phyloP scores from a whole-genome alignment of 768 basidiomycete genomes.

The Tylopilus sp. region DNA sequence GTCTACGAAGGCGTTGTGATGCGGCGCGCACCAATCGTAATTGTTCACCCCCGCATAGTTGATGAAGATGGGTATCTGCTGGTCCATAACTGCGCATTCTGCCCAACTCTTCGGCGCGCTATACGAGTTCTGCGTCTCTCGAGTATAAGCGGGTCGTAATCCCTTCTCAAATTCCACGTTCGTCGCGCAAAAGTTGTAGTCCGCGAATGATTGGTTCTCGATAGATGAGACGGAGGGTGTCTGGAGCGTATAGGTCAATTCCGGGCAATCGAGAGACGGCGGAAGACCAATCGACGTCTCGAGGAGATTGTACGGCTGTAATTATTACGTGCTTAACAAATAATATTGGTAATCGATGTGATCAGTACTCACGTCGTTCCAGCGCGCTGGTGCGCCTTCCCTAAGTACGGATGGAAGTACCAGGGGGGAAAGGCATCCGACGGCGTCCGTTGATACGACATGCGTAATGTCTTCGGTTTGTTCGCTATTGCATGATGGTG shows the following conservation, averaged over 20 bases:
- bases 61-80: constrained; percentile 28
- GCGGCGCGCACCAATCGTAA: constrained; percentile 27
- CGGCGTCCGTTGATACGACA: constrained; percentile 22
- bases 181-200: constrained; percentile 16
- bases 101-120: constrained; percentile 28
- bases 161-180: constrained; percentile 10
- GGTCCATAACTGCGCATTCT: constrained; percentile 15
- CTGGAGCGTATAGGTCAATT: constrained; percentile 22
- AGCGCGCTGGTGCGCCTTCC: constrained; percentile 29
- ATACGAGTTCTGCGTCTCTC: constrained; percentile 20
- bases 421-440: constrained; percentile 29
- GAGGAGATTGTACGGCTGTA: constrained; percentile 33
- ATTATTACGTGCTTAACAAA: constrained; percentile 19
- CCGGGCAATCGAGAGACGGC: constrained; percentile 21
- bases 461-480: constrained; percentile 21
- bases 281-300: constrained; percentile 30
- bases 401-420: constrained; percentile 31
- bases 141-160: constrained; percentile 9
- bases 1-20: constrained; percentile 14
- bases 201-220: constrained; percentile 20
- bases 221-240: constrained; percentile 27
- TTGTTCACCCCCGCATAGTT: constrained; percentile 18
- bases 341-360: constrained; percentile 8
- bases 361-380: constrained; percentile 32
- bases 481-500: constrained; percentile 13